Evolutionary conservation across 805 yeast genomes (phyloP), one percentile per base, ranked within the genome.

Genomic region (Kodamaea kaohsiungensis): DNA sequence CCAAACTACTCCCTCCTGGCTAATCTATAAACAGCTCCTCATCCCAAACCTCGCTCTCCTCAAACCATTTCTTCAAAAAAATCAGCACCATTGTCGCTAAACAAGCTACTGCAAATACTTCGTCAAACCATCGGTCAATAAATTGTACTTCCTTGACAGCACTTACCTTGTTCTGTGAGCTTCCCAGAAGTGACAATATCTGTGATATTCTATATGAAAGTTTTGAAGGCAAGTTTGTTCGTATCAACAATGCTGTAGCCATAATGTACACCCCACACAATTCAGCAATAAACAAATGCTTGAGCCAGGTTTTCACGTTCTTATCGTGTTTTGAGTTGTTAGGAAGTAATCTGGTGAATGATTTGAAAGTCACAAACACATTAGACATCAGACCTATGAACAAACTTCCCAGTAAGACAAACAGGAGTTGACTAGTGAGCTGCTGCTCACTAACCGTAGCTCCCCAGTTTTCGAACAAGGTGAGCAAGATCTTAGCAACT

Each of bases 301-400:
- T 67, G 48, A 72, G 59, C 77, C 77, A 71, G 49, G 60, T 65
- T 52, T 62, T 66, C 5, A 53, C 55, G 25, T 62, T 55, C 7
- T 59, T 53, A 46, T 51, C 53, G 40, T 51, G 53, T 3, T 48
- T 42, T 46, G 51, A 40, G 19, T n/a, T 47, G 30, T 47, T 52
- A 5, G 62, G 58, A n/a, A 62, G 42, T 22, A 68, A 55, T 37
- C 65, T 61, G 8, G 71, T 66, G 13, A 86, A 67, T 35, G 86
- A 85, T 43, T 82, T 78, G 54, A 87, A 79, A 0, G 92, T 86
- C 42, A 78, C 70, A 48, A 79, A 66, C 1, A 87, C 91, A 53
- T 86, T 86, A 22, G 87, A 84, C 60, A 87, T 78, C 1, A 90
- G 84, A 54, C 87, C 79, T 0, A 82, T 62, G 60, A 87, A 87